These are phyloP conservation scores for Candida easanensis DNA, from an alignment of 805 yeast species.

Conservation along the genomic window DNA sequence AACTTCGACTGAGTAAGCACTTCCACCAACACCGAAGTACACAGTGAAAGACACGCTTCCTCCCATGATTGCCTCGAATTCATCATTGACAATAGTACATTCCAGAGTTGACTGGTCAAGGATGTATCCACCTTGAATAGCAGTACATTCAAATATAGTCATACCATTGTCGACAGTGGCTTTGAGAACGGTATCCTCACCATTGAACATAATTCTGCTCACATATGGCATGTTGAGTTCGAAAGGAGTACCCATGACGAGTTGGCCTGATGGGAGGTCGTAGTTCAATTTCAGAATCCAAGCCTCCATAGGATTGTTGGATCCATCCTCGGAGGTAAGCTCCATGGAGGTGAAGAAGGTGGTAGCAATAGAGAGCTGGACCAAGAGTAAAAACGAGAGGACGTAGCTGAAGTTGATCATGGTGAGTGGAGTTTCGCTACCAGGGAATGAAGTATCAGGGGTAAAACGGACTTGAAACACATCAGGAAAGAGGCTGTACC, in stretches of 20 bases:
- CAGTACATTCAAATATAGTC: slow-evolving; percentile 30
- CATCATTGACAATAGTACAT: slow-evolving; percentile 26
- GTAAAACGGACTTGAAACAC: slow-evolving; percentile 4
- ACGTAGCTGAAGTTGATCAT: slow-evolving; percentile 8
- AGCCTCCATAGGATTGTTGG: slow-evolving; percentile 28
- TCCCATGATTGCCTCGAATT: slow-evolving; percentile 19
- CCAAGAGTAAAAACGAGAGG: slow-evolving; percentile 7
- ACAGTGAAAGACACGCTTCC: slow-evolving; percentile 32
- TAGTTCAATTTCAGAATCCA: slow-evolving; percentile 34
- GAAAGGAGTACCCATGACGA: slow-evolving; percentile 19
- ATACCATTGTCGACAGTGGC: slow-evolving; percentile 26
- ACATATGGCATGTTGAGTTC: slow-evolving; percentile 29
- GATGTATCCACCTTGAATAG: slow-evolving; percentile 33
- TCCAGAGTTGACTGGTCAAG: slow-evolving; percentile 28
- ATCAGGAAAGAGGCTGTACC: too few species aligned
- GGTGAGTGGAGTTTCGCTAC: not conserved
- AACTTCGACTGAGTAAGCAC: slow-evolving; percentile 29
- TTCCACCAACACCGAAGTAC: slow-evolving; percentile 35
- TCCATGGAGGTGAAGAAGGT: slow-evolving; percentile 8
- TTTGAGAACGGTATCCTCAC: slow-evolving; percentile 15
- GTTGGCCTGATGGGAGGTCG: slow-evolving; percentile 25
- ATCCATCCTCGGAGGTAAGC: slow-evolving; percentile 10
- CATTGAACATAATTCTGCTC: slow-evolving; percentile 34
- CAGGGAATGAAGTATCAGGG: too few species aligned
- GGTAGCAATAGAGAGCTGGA: slow-evolving; percentile 5